These are phyloP conservation scores for Emergomyces orientalis DNA, from an alignment of 2,329 filamentous ascomycete genomes.

Conservation along the genomic window DNA sequence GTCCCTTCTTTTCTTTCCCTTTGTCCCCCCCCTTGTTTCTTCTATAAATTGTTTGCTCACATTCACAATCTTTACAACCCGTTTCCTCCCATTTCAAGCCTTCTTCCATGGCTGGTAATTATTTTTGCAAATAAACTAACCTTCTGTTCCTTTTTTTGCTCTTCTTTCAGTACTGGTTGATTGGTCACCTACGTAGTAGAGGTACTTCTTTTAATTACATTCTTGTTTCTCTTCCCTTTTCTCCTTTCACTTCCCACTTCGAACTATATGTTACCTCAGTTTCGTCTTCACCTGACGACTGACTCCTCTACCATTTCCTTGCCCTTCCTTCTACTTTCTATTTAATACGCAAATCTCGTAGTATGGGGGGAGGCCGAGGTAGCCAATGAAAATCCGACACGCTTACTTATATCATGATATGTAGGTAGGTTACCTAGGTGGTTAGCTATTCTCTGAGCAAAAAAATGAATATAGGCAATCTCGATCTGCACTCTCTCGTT, in stretches of 20 bases:
- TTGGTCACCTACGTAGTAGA: neutral
- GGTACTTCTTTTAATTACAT: neutral
- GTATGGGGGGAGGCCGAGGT: no score
- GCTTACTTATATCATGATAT: no score
- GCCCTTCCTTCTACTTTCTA: no score
- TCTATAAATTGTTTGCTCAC: neutral
- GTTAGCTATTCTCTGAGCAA: no score
- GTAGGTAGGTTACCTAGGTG: no score
- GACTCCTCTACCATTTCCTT: neutral
- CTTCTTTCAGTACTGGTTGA: neutral
- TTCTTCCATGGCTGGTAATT: neutral
- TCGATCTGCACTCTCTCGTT: no score
- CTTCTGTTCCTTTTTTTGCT: neutral
- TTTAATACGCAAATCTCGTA: no score
- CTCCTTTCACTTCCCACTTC: neutral
- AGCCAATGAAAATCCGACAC: no score
- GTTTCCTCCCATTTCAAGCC: neutral
- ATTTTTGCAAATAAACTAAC: constrained; percentile 5
- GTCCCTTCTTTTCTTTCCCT: neutral
- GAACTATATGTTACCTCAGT: no score
- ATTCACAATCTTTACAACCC: neutral
- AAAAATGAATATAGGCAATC: no score
- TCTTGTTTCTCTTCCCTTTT: neutral
- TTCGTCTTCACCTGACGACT: no score
- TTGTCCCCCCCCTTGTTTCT: neutral